Evolutionary conservation across 2,329 filamentous ascomycete species (phyloP).

Genomic region (Xylariaceae sp.): DNA sequence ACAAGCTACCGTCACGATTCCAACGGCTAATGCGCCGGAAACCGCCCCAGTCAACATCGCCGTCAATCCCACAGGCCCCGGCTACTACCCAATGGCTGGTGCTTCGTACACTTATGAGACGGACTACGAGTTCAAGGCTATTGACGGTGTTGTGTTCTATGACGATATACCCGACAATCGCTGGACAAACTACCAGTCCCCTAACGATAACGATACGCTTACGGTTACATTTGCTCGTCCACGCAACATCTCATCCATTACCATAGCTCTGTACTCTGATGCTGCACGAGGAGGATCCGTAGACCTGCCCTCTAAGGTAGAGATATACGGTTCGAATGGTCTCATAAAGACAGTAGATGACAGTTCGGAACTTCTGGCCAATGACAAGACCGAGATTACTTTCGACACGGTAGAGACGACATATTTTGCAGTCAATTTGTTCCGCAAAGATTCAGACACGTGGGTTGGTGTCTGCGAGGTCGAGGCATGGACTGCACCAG

Average conservation of each 20-base stretch:
- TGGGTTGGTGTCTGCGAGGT: slow-evolving; percentile 34
- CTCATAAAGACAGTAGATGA: slow-evolving; percentile 18
- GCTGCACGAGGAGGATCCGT: slow-evolving; percentile 33
- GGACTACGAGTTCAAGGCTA: slow-evolving; percentile 37
- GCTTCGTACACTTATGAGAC: slow-evolving; percentile 35
- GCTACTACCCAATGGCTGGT: slow-evolving; percentile 34
- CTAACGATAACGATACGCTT: slow-evolving; percentile 34
- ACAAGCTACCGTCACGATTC: slow-evolving; percentile 16
- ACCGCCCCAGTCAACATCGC: slow-evolving; percentile 39
- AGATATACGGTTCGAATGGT: slow-evolving; percentile 26
- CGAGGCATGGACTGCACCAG: slow-evolving; percentile 31
- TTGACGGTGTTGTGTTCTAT: slow-evolving; percentile 42
- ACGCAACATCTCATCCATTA: slow-evolving; percentile 32
- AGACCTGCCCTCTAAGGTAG: slow-evolving; percentile 26
- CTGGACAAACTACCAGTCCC: slow-evolving; percentile 37
- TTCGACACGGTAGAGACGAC: slow-evolving; percentile 27
- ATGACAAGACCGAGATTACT: slow-evolving; percentile 28
- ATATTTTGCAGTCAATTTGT: slow-evolving; percentile 33
- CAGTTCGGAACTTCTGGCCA: slow-evolving; percentile 21
- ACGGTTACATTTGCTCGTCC: slow-evolving; percentile 34
- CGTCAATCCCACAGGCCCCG: slow-evolving; percentile 36
- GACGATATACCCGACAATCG: slow-evolving; percentile 39
- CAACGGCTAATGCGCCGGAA: slow-evolving; percentile 15
- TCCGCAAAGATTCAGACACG: slow-evolving; percentile 19
- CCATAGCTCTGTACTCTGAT: slow-evolving; percentile 34